Percentiles rank a stretch among this genome's conserved stretches.
phyloP scores from a whole-genome alignment of 164 flowering plant genomes.

The Hamamelis virginiana region DNA sequence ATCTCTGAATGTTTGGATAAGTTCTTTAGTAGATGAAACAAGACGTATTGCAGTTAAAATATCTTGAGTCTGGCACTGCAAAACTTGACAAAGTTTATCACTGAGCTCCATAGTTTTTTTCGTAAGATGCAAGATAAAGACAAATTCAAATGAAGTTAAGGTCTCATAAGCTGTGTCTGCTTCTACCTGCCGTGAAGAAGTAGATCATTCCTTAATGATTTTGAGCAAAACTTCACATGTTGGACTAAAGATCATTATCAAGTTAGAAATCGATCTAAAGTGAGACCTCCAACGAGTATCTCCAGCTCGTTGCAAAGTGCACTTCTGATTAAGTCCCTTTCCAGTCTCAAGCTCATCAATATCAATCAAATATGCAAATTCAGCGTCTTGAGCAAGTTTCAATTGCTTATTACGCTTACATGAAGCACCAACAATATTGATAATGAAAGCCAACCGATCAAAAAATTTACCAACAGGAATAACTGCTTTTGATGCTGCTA shows the following conservation, averaged over 20 bases:
- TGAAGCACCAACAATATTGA: not conserved
- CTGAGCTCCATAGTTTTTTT: not conserved
- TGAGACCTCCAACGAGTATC: constrained; percentile 14
- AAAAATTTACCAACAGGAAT: too few relatives aligned
- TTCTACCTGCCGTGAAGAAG: not conserved
- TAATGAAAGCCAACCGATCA: too few relatives aligned
- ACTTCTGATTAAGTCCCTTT: constrained; percentile 9
- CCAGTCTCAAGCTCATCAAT: constrained; percentile 12
- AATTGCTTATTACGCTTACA: not conserved
- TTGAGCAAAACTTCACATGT: not conserved
- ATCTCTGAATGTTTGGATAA: too few relatives aligned
- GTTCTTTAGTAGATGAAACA: too few relatives aligned
- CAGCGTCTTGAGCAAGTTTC: not conserved
- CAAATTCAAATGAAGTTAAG: constrained; percentile 1
- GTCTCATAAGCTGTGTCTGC: not conserved
- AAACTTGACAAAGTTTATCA: too few relatives aligned
- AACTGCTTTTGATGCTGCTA: too few relatives aligned
- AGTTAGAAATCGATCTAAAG: not conserved
- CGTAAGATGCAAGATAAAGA: constrained; percentile 3
- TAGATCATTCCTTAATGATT: too few relatives aligned
- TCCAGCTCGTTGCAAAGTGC: constrained; percentile 6
- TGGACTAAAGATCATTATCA: not conserved
- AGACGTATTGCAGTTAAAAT: too few relatives aligned
- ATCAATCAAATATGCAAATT: not conserved
- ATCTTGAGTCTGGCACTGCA: too few relatives aligned